Conservation (phyloP, 805 yeast species). For the Pichia deserticola region DNA sequence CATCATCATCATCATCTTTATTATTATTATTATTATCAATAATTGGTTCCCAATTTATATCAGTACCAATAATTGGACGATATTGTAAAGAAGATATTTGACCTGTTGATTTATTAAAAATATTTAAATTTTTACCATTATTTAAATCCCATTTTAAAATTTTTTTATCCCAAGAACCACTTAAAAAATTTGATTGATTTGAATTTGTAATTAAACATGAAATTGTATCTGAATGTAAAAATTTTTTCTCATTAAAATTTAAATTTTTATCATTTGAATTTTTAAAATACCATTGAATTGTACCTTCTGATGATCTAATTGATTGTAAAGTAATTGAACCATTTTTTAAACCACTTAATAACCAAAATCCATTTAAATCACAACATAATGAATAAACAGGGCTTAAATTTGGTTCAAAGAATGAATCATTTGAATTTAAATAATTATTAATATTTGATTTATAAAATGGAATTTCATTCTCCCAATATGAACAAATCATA, state of each 20-base stretch:
- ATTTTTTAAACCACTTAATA: constrained; percentile 67
- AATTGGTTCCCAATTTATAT: constrained; percentile 22
- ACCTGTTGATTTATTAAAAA: constrained; percentile 56
- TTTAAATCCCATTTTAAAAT: constrained; percentile 81
- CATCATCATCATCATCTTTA: constrained; percentile 12
- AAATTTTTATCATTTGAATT: constrained; percentile 22
- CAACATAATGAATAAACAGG: constrained; percentile 87
- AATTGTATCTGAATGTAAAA: constrained; percentile 63
- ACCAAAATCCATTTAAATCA: constrained; percentile 77
- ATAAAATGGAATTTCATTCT: constrained; percentile 80
- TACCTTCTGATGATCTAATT: constrained; percentile 75
- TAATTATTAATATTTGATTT: constrained; percentile 17
- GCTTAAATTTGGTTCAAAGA: constrained; percentile 45
- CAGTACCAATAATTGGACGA: constrained; percentile 51
- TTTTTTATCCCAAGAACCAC: constrained; percentile 88
- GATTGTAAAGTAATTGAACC: constrained; percentile 89
- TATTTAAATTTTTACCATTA: constrained; percentile 47
- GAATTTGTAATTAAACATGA: constrained; percentile 60
- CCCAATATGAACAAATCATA: constrained; percentile 81
- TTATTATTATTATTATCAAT: constrained; percentile 13
- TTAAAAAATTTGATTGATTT: constrained; percentile 54
- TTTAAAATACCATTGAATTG: constrained; percentile 64
- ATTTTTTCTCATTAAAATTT: background rate
- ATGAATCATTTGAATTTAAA: background rate
- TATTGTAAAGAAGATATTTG: constrained; percentile 73